Evolutionary conservation across 2,329 filamentous ascomycete genomes (phyloP).

Genomic region (Fusarium nygamai): DNA sequence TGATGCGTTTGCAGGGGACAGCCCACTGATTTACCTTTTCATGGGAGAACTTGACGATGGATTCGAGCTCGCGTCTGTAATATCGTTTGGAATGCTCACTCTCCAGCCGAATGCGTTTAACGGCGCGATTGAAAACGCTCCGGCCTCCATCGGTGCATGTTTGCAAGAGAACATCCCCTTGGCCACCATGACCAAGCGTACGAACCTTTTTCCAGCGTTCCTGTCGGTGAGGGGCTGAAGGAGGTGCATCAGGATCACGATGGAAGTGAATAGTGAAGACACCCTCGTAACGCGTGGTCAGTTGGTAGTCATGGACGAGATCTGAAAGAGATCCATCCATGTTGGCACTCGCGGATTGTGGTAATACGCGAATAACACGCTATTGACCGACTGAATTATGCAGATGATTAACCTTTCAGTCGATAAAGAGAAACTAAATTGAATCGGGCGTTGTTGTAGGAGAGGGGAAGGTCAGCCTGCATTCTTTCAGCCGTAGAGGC

Average conservation of each 20-base stretch:
- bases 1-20: rapidly evolving
- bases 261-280: neutral
- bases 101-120: neutral
- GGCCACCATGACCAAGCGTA: neutral
- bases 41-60: neutral
- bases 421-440: too few species aligned
- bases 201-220: neutral
- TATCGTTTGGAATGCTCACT: neutral
- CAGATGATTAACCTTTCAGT: too few species aligned
- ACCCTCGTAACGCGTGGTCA: too few species aligned
- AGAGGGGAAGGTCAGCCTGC: too few species aligned
- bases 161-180: neutral
- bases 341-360: too few species aligned
- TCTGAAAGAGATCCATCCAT: too few species aligned
- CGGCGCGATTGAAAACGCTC: neutral
- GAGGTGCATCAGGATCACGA: neutral
- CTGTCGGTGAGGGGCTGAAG: neutral
- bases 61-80: neutral
- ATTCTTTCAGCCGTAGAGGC: too few species aligned
- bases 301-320: too few species aligned
- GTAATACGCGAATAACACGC: too few species aligned
- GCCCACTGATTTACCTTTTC: neutral
- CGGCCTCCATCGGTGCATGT: neutral
- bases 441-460: too few species aligned
- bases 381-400: too few species aligned